These are phyloP conservation scores for Amesomyces nigricolor DNA, from an alignment of 2,329 filamentous ascomycete genomes.

Conservation along the genomic window DNA sequence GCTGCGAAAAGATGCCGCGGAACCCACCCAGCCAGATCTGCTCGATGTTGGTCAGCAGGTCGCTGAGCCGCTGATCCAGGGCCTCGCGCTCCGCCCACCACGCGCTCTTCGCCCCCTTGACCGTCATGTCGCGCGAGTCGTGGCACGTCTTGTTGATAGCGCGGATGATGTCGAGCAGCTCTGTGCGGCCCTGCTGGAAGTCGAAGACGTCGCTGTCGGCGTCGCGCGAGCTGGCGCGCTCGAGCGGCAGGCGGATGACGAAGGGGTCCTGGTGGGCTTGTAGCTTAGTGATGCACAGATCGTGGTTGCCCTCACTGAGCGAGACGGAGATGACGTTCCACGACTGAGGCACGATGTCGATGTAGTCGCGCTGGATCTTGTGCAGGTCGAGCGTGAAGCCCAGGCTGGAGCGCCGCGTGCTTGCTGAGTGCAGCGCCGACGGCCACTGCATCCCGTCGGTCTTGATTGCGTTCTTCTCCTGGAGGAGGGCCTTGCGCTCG, in stretches of 20 bases:
- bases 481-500: slow-evolving; percentile 52
- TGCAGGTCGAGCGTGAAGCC: slow-evolving; percentile 47
- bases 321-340: slow-evolving; percentile 88
- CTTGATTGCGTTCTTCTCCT: slow-evolving; percentile 41
- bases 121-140: slow-evolving; percentile 60
- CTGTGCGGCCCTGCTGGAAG: slow-evolving; percentile 71
- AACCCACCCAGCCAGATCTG: slow-evolving; percentile 94
- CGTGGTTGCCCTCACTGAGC: slow-evolving; percentile 73
- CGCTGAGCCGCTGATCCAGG: slow-evolving; percentile 70
- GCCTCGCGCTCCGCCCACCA: slow-evolving; percentile 89
- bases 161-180: slow-evolving; percentile 77
- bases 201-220: slow-evolving; percentile 73
- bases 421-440: slow-evolving; percentile 29
- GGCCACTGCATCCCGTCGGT: slow-evolving; percentile 33
- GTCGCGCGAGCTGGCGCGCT: slow-evolving; percentile 74
- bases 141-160: slow-evolving; percentile 82
- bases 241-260: slow-evolving; percentile 77
- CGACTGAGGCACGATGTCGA: slow-evolving; percentile 73
- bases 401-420: slow-evolving; percentile 38
- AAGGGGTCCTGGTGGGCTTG: slow-evolving; percentile 72
- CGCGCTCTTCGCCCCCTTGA: slow-evolving; percentile 67
- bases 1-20: slow-evolving; percentile 83
- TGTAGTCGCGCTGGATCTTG: slow-evolving; percentile 70
- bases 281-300: slow-evolving; percentile 85
- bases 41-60: slow-evolving; percentile 79